Evolutionary conservation across 495 filamentous ascomycete genomes (phyloP).

Genomic region (Penicillium lividum): DNA sequence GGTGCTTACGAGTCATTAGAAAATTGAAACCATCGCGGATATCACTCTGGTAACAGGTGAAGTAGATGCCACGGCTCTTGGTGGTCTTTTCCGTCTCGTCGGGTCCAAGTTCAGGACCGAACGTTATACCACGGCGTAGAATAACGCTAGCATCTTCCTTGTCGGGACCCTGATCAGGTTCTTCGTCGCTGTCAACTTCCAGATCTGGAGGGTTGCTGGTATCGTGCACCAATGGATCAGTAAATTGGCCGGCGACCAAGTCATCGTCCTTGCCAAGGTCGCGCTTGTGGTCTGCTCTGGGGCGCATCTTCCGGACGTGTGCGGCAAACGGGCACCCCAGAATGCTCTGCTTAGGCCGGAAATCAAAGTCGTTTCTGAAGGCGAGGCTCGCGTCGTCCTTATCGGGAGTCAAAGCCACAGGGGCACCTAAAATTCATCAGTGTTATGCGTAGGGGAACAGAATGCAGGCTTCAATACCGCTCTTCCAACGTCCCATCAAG

Average conservation of each 20-base stretch:
- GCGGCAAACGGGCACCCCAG: conserved; percentile 35
- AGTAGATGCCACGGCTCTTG: conserved; percentile 23
- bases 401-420: conserved; percentile 13
- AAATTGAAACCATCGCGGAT: conserved; percentile 30
- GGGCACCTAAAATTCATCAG: conserved; percentile 8
- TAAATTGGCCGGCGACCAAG: conserved; percentile 2
- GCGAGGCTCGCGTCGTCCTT: not conserved
- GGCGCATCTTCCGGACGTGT: conserved; percentile 39
- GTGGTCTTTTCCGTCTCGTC: conserved; percentile 9
- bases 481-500: conserved; percentile 41
- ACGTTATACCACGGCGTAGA: conserved; percentile 34
- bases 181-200: conserved; percentile 3
- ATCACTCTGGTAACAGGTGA: conserved; percentile 28
- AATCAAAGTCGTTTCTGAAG: conserved; percentile 33
- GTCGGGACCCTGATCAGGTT: conserved; percentile 1
- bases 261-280: conserved; percentile 15
- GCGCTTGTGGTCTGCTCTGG: conserved; percentile 24
- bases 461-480: conserved; percentile 18
- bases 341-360: conserved; percentile 15
- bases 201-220: conserved; percentile 2
- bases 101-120: conserved; percentile 19
- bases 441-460: not conserved
- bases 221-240: not conserved
- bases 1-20: conserved; percentile 22
- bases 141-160: conserved; percentile 23